phyloP scores from a whole-genome alignment of 164 flowering plant genomes.

The Umbilicus rupestris region DNA sequence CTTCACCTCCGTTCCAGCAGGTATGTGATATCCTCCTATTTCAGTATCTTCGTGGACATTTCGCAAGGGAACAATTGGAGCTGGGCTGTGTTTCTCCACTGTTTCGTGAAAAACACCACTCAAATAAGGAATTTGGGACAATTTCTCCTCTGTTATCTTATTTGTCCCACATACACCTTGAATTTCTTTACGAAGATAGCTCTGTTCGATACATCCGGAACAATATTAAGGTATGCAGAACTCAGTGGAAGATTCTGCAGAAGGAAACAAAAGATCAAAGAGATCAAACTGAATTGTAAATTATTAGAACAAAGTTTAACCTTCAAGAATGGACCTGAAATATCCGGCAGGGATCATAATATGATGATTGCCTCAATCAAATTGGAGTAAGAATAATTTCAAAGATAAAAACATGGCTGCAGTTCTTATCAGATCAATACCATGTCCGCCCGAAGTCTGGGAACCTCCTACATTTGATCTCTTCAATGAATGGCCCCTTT shows the following conservation, averaged over 20 bases:
- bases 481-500: not conserved
- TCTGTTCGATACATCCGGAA: slow-evolving; percentile 23
- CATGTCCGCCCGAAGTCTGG: not conserved
- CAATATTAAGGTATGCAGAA: not conserved
- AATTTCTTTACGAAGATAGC: slow-evolving; percentile 43
- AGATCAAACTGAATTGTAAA: too few relatives aligned
- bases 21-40: slow-evolving; percentile 67
- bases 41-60: slow-evolving; percentile 79
- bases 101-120: slow-evolving; percentile 84
- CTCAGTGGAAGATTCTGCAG: not conserved
- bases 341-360: too few relatives aligned
- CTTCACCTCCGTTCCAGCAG: slow-evolving; percentile 72
- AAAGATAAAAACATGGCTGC: not conserved
- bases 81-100: slow-evolving; percentile 70
- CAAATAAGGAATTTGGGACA: slow-evolving; percentile 59
- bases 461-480: not conserved
- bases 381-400: not conserved
- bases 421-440: not conserved
- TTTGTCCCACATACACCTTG: slow-evolving; percentile 48
- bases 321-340: too few relatives aligned
- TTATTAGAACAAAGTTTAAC: too few relatives aligned
- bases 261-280: not conserved
- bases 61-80: slow-evolving; percentile 62
- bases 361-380: not conserved
- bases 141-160: slow-evolving; percentile 52